A percentile compares a stretch with the other conserved stretches of the same genome.
phyloP scores from a whole-genome alignment of 345 rosid species.

The Trapa incisa region DNA sequence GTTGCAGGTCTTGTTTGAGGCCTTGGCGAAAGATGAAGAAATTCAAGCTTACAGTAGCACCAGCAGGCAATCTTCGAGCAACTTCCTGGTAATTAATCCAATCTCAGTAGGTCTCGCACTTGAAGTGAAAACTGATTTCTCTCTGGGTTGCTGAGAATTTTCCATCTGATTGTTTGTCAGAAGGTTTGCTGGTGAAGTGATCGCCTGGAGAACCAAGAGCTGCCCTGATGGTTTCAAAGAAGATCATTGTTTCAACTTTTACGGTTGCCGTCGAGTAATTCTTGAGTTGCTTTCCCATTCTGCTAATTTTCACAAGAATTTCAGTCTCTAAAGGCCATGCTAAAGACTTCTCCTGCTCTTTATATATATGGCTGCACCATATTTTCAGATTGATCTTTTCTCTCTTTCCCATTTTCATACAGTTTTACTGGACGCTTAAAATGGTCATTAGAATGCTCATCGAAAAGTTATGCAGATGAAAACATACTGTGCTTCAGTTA shows the following conservation, averaged over 20 bases:
- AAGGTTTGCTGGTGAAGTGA: constrained; percentile 1
- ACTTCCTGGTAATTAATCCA: neutral
- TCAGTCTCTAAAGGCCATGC: neutral
- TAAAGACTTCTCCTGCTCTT: neutral
- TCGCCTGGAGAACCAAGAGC: neutral
- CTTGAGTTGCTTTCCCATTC: neutral
- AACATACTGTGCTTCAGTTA: neutral
- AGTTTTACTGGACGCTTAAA: neutral
- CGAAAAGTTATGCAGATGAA: neutral
- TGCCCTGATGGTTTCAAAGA: neutral
- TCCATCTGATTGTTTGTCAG: neutral
- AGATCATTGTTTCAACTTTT: neutral
- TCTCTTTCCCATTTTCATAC: neutral
- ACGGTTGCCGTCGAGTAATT: neutral
- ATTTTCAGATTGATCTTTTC: neutral
- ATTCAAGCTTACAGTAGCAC: constrained; percentile 13
- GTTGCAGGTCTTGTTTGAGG: constrained; percentile 21
- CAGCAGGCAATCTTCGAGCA: constrained; percentile 2
- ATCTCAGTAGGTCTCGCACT: neutral
- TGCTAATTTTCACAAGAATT: neutral
- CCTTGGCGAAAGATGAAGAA: constrained; percentile 19
- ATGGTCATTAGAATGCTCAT: neutral
- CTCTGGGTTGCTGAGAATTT: neutral
- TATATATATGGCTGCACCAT: neutral
- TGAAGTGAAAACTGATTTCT: neutral